These are phyloP conservation scores for Cystobasidiopsis lactophilus DNA, from an alignment of 768 basidiomycete genomes.

Conservation along the genomic window DNA sequence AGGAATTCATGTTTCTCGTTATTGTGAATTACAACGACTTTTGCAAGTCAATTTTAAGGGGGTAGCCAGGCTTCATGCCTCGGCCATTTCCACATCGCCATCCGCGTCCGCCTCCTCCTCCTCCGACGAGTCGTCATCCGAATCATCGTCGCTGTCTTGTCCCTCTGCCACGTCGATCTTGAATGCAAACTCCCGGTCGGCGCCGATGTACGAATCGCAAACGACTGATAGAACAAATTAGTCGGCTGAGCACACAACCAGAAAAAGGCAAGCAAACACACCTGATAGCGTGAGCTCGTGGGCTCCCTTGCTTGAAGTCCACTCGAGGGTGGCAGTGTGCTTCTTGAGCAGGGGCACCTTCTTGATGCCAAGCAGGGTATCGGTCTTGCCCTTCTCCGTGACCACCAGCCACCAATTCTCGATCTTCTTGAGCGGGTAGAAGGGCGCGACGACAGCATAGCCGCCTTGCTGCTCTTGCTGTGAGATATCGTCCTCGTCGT, in stretches of 20 bases:
- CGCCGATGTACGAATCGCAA: slow-evolving; percentile 75
- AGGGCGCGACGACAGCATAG: slow-evolving; percentile 74
- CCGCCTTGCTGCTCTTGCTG: slow-evolving; percentile 28
- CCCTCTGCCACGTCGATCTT: slow-evolving; percentile 72
- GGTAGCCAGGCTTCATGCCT: no score
- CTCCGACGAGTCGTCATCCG: slow-evolving; percentile 29
- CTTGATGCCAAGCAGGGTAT: not conserved
- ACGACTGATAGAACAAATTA: slow-evolving; percentile 44
- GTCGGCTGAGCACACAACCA: no score
- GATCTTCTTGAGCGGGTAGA: slow-evolving; percentile 73
- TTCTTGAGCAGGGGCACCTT: not conserved
- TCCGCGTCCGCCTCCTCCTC: slow-evolving; percentile 20
- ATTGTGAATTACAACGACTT: no score
- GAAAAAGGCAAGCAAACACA: not conserved
- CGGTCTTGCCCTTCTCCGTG: slow-evolving; percentile 20
- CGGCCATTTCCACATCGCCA: no score
- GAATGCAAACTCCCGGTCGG: slow-evolving; percentile 71
- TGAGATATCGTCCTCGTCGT: slow-evolving; percentile 44
- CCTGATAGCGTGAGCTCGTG: not conserved
- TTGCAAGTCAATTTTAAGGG: no score
- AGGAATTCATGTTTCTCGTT: no score
- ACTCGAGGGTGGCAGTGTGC: not conserved
- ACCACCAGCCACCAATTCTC: slow-evolving; percentile 96
- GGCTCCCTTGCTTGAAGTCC: not conserved
- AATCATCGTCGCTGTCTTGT: slow-evolving; percentile 46